Conservation (phyloP, 1,284 basidiomycete species). For the Marasmius sp. region DNA sequence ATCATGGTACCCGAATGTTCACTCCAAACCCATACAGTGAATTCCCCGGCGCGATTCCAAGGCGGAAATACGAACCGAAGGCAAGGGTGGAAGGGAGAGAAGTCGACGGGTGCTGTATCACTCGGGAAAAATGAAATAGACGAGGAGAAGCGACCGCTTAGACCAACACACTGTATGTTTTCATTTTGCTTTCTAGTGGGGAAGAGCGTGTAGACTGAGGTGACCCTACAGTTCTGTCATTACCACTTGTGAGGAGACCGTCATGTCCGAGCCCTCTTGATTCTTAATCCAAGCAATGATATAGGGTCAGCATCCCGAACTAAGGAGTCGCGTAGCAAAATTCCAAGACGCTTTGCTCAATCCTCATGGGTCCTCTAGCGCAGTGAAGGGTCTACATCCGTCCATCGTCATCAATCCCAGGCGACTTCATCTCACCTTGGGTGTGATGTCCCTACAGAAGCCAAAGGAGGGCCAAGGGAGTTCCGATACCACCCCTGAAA, state of each 20-base stretch:
- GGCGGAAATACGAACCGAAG: too few relatives aligned
- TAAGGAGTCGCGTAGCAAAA: slow-evolving; percentile 38
- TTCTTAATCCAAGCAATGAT: background rate
- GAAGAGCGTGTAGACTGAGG: background rate
- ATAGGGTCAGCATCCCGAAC: slow-evolving; percentile 51
- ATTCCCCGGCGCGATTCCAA: too few relatives aligned
- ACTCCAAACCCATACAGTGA: too few relatives aligned
- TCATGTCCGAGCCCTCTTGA: background rate
- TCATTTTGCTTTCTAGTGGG: background rate
- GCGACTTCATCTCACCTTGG: slow-evolving; percentile 67
- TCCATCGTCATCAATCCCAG: slow-evolving; percentile 61
- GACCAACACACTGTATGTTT: slow-evolving; percentile 31
- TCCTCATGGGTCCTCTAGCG: slow-evolving; percentile 27
- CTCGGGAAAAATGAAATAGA: background rate
- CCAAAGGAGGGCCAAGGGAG: slow-evolving; percentile 17
- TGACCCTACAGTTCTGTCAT: slow-evolving; percentile 47
- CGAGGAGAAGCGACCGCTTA: background rate
- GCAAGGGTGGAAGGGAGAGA: too few relatives aligned
- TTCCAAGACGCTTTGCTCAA: slow-evolving; percentile 47
- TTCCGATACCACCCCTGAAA: background rate
- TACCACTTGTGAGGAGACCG: slow-evolving; percentile 38
- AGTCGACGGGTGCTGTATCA: background rate
- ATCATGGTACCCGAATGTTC: too few relatives aligned
- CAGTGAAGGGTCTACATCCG: slow-evolving; percentile 56
- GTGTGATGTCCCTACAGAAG: slow-evolving; percentile 58